These are phyloP conservation scores for Mangifera indica DNA, from an alignment of 345 rosid species.

Conservation along the genomic window DNA sequence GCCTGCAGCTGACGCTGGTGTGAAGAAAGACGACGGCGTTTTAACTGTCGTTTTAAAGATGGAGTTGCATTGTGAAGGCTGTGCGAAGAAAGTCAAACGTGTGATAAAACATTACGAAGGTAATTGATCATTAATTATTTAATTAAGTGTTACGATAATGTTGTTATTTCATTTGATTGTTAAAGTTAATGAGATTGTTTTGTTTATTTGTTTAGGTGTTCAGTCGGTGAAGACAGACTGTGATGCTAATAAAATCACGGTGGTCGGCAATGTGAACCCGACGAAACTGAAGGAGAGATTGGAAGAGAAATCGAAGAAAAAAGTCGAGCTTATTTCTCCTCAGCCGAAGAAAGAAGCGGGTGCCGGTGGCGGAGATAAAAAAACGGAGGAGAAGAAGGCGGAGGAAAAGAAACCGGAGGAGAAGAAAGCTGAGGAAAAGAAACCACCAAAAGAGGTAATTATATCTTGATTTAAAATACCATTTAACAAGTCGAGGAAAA, in stretches of 20 bases:
- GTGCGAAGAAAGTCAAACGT: slow-evolving; percentile 71
- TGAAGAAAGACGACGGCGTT: slow-evolving; percentile 40
- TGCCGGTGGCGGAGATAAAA: slow-evolving; percentile 17
- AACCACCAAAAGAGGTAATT: slow-evolving; percentile 44
- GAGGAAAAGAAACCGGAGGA: slow-evolving; percentile 26
- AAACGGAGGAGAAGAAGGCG: slow-evolving; percentile 32
- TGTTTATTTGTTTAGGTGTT: slow-evolving; percentile 49
- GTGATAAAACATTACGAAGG: slow-evolving; percentile 48
- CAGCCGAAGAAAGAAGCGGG: slow-evolving; percentile 40
- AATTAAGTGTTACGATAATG: neutral
- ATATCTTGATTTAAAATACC: neutral
- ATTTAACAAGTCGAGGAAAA: neutral
- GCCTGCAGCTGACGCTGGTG: too few relatives aligned
- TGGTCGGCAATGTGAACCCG: slow-evolving; percentile 76
- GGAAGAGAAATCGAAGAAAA: slow-evolving; percentile 34
- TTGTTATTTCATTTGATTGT: neutral
- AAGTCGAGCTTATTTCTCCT: slow-evolving; percentile 43
- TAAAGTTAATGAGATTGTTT: slow-evolving; percentile 10
- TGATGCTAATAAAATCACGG: slow-evolving; percentile 56
- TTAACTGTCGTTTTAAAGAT: slow-evolving; percentile 54
- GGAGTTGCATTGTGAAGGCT: slow-evolving; percentile 91
- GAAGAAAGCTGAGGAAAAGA: slow-evolving; percentile 40
- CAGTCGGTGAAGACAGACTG: slow-evolving; percentile 58
- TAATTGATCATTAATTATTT: slow-evolving; percentile 17
- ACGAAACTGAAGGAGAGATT: slow-evolving; percentile 31